Evolutionary conservation across 2,329 filamentous ascomycete species (phyloP).

Genomic region (Ophiostoma fasciatum): DNA sequence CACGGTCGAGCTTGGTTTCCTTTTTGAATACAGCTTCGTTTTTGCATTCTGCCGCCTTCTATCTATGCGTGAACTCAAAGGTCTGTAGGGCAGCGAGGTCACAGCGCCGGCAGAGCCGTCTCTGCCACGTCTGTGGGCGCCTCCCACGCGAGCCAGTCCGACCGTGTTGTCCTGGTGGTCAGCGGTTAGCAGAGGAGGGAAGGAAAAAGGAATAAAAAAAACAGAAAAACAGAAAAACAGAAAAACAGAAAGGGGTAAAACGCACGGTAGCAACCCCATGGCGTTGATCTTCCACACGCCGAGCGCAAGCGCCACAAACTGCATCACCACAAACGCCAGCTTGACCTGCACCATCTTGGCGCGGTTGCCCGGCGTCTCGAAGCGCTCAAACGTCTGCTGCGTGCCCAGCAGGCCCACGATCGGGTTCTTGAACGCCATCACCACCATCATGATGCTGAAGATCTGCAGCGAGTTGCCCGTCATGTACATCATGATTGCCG

Average conservation of each 20-base stretch:
- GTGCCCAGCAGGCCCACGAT: conserved; percentile 71
- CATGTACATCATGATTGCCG: conserved; percentile 99
- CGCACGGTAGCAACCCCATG: conserved; percentile 88
- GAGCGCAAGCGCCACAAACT: conserved; percentile 66
- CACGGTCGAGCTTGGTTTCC: no score
- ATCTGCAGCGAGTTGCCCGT: conserved; percentile 96
- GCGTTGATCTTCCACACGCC: conserved; percentile 94
- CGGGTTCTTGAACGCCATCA: conserved; percentile 96
- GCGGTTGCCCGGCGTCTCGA: conserved; percentile 69
- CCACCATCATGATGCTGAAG: conserved; percentile 99
- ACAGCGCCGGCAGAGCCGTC: conserved; percentile 47
- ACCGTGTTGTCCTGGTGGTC: conserved; percentile 85
- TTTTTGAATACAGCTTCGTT: no score
- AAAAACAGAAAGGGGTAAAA: background rate
- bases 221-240: background rate
- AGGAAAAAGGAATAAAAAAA: background rate
- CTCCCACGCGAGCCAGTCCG: conserved; percentile 97
- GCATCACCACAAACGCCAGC: conserved; percentile 74
- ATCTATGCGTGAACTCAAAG: no score
- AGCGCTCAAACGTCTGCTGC: conserved; percentile 77
- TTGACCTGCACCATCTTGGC: conserved; percentile 69
- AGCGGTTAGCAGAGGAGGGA: no score
- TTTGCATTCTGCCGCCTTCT: no score
- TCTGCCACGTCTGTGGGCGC: conserved; percentile 54
- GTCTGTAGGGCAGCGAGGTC: no score